These are phyloP conservation scores for Xylaria castorea DNA, from an alignment of 495 filamentous ascomycete genomes.

Conservation along the genomic window DNA sequence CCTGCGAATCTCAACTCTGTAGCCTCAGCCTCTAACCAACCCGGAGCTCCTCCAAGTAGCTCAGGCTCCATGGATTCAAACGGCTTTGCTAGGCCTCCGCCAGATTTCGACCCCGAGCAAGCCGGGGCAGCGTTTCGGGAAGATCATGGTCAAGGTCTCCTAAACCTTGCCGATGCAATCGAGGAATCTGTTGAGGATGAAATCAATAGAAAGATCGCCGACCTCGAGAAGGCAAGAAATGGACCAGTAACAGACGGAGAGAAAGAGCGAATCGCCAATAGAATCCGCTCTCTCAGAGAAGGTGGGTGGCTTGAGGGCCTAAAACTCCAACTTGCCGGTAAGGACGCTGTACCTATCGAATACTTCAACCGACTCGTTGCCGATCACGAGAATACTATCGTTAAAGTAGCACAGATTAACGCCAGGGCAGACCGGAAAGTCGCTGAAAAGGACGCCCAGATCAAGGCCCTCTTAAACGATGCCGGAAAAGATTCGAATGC, in stretches of 20 bases:
- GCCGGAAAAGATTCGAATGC: neutral
- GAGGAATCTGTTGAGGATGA: slow-evolving; percentile 23
- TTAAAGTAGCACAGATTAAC: slow-evolving; percentile 11
- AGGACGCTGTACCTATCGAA: slow-evolving; percentile 25
- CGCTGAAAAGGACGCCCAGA: neutral
- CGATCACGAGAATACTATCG: slow-evolving; percentile 28
- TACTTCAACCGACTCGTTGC: slow-evolving; percentile 33
- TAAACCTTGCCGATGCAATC: neutral
- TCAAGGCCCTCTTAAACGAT: neutral
- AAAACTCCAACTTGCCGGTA: slow-evolving; percentile 24
- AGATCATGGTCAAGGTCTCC: neutral
- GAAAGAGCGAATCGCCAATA: slow-evolving; percentile 12
- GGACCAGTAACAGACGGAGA: neutral
- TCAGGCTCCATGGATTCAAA: neutral
- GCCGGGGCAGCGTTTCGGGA: neutral
- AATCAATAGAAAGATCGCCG: slow-evolving; percentile 13
- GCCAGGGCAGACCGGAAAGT: neutral
- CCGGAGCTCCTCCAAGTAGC: neutral
- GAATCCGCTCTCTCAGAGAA: slow-evolving; percentile 16
- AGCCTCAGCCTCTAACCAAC: neutral
- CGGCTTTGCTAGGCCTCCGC: slow-evolving; percentile 27
- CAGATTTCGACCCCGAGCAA: slow-evolving; percentile 28
- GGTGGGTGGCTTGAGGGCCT: slow-evolving; percentile 31
- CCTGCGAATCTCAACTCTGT: neutral
- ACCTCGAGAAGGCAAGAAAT: neutral